Conservation (phyloP, 495 filamentous ascomycete genomes). For the Penicillium malachiteum region DNA sequence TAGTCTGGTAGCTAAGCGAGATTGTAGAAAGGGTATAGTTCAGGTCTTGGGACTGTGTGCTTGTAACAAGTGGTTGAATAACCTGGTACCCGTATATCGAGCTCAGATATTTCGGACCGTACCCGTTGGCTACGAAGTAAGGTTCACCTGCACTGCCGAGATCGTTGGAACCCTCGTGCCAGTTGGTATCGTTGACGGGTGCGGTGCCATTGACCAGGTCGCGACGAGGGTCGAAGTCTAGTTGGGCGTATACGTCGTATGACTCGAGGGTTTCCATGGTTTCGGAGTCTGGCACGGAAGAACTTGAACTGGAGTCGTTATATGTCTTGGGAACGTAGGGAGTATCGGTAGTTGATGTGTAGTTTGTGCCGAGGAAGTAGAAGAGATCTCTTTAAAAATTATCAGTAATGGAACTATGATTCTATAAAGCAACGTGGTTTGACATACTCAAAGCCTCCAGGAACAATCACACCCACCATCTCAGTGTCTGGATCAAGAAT, state of each 20-base stretch:
- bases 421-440: not conserved
- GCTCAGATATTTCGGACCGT: constrained; percentile 42
- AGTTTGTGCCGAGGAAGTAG: constrained; percentile 33
- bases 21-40: constrained; percentile 42
- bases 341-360: constrained; percentile 25
- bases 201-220: constrained; percentile 40
- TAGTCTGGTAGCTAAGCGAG: constrained; percentile 21
- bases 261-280: constrained; percentile 24
- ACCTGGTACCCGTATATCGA: constrained; percentile 39
- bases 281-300: constrained; percentile 6
- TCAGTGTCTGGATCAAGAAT: constrained; percentile 46
- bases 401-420: not conserved
- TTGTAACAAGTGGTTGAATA: constrained; percentile 40
- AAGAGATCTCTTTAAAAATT: constrained; percentile 33
- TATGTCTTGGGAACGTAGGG: constrained; percentile 25
- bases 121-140: constrained; percentile 42
- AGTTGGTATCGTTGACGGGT: constrained; percentile 16
- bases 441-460: constrained; percentile 44
- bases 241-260: constrained; percentile 44
- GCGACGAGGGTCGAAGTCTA: constrained; percentile 32
- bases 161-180: constrained; percentile 34
- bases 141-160: constrained; percentile 28
- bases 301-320: constrained; percentile 12
- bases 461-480: constrained; percentile 42
- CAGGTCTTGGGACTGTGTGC: constrained; percentile 27